phyloP scores from a whole-genome alignment of 2,329 filamentous ascomycete species.

The Herpotrichia juniperi region DNA sequence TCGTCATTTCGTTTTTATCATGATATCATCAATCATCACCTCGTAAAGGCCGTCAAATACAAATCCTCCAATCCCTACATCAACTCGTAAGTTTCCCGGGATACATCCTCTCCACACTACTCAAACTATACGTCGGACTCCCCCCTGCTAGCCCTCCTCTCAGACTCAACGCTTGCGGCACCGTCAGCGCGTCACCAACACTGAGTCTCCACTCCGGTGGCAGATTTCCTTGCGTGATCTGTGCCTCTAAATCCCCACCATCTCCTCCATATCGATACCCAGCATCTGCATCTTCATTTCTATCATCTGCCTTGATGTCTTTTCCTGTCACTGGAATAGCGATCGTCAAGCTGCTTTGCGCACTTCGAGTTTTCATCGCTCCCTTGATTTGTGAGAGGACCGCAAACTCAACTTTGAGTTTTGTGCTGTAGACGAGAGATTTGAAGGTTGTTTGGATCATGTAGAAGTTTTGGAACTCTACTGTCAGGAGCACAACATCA shows the following conservation, averaged over 20 bases:
- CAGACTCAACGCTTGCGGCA: neutral
- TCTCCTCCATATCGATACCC: neutral
- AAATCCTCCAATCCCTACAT: neutral
- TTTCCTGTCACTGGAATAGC: neutral
- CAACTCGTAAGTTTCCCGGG: neutral
- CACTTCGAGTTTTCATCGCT: constrained; percentile 1
- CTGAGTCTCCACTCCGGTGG: constrained; percentile 10
- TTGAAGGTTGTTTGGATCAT: constrained; percentile 39
- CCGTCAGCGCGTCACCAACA: neutral
- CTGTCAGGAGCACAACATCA: constrained; percentile 14
- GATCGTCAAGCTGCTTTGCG: constrained; percentile 1
- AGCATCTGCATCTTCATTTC: neutral
- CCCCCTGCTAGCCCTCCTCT: neutral
- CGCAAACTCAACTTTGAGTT: constrained; percentile 59
- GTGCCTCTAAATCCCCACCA: neutral
- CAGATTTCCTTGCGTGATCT: constrained; percentile 10
- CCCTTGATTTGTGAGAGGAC: constrained; percentile 50
- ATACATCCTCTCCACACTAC: constrained; percentile 4
- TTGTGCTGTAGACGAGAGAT: constrained; percentile 47
- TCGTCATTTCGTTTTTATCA: no score
- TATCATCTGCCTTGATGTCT: neutral
- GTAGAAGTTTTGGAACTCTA: constrained; percentile 21
- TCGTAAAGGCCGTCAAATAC: neutral
- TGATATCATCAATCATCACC: no score
- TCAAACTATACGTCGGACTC: neutral